These are phyloP conservation scores for Epichloe uncinata DNA, from an alignment of 2,329 filamentous ascomycete genomes.

Conservation along the genomic window DNA sequence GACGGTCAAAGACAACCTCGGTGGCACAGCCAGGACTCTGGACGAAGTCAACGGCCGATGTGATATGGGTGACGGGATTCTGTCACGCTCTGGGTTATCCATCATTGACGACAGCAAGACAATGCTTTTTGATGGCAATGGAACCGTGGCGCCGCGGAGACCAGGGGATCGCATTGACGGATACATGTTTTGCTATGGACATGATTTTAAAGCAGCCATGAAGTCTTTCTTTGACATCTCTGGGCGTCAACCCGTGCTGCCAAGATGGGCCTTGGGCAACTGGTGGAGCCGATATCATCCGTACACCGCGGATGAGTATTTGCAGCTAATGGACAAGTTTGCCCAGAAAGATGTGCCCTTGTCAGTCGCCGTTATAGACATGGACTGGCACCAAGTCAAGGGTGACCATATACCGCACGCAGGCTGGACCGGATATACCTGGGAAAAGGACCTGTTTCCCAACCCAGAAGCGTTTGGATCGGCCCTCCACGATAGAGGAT, in stretches of 20 bases:
- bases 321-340: conserved; percentile 45
- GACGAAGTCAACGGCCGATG: conserved; percentile 38
- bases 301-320: conserved; percentile 41
- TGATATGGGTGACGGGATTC: conserved; percentile 34
- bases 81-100: conserved; percentile 37
- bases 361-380: conserved; percentile 47
- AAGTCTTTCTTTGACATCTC: conserved; percentile 42
- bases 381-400: conserved; percentile 51
- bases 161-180: conserved; percentile 36
- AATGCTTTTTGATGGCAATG: conserved; percentile 41
- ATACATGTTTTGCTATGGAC: conserved; percentile 46
- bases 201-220: conserved; percentile 40
- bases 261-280: conserved; percentile 46
- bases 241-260: conserved; percentile 39
- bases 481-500: conserved; percentile 34
- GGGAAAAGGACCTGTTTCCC: conserved; percentile 31
- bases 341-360: conserved; percentile 36
- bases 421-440: conserved; percentile 20
- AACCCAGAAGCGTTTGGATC: conserved; percentile 38
- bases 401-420: conserved; percentile 28
- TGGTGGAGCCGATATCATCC: conserved; percentile 53
- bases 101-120: conserved; percentile 38
- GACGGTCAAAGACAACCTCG: conserved; percentile 22
- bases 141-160: conserved; percentile 36
- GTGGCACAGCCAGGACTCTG: conserved; percentile 41